phyloP scores from a whole-genome alignment of 2,329 filamentous ascomycete genomes.

The Calycina herbarum region DNA sequence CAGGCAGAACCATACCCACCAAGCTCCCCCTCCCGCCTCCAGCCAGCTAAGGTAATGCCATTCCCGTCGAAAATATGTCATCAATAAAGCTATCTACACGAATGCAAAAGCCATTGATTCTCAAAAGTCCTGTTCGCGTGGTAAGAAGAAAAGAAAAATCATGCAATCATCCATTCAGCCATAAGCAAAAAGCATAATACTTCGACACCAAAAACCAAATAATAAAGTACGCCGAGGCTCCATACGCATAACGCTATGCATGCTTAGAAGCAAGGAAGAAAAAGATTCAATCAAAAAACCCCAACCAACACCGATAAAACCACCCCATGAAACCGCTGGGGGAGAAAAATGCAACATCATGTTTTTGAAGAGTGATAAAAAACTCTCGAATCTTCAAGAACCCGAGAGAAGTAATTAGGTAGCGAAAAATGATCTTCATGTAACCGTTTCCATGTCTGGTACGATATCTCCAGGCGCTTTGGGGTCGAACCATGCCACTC shows the following conservation, averaged over 20 bases:
- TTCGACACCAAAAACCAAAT: neutral
- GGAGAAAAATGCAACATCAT: neutral
- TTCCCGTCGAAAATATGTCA: no score
- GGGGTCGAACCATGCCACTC: constrained; percentile 39
- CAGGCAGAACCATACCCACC: no score
- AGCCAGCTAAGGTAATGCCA: no score
- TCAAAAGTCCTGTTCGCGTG: no score
- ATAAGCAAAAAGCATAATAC: neutral
- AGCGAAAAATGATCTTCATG: neutral
- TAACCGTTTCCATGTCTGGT: constrained; percentile 33
- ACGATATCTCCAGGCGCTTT: constrained; percentile 33
- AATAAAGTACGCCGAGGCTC: neutral
- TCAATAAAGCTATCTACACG: neutral
- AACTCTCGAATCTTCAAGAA: neutral
- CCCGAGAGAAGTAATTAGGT: neutral
- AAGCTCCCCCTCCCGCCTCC: no score
- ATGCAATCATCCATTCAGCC: constrained; percentile 1
- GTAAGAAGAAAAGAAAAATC: constrained; percentile 1
- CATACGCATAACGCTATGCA: constrained; percentile 2
- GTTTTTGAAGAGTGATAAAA: neutral
- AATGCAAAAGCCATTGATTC: no score
- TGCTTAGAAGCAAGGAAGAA: neutral
- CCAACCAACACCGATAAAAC: neutral
- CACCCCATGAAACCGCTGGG: neutral
- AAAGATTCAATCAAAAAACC: neutral